These are phyloP conservation scores for Beta macrorhiza DNA, from an alignment of 179 eudicot genomes.

Conservation along the genomic window DNA sequence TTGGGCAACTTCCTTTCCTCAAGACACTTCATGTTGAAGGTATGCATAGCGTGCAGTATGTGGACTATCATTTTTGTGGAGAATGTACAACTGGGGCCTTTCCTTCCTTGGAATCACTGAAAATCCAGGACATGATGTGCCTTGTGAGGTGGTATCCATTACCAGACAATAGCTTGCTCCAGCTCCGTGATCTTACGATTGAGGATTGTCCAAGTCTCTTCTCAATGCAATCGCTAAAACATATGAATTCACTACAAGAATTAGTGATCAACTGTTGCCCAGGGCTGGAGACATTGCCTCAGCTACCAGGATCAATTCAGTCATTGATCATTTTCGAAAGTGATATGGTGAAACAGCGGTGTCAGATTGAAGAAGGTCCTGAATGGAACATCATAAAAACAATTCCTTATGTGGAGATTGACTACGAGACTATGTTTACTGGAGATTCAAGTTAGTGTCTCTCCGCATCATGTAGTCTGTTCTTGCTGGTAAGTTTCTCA, in stretches of 20 bases:
- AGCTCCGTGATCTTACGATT: slow-evolving; percentile 16
- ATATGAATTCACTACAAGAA: slow-evolving; percentile 3
- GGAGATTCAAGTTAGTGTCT: too few relatives aligned
- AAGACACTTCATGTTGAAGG: slow-evolving; percentile 22
- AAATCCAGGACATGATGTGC: slow-evolving; percentile 16
- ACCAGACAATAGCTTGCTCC: slow-evolving; percentile 13
- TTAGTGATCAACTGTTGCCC: slow-evolving; percentile 23
- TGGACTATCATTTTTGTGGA: slow-evolving; percentile 20
- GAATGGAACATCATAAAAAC: not conserved
- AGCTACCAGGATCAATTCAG: slow-evolving; percentile 21
- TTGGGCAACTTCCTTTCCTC: slow-evolving; percentile 27
- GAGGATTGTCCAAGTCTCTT: slow-evolving; percentile 24
- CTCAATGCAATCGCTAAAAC: slow-evolving; percentile 7
- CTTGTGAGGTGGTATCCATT: slow-evolving; percentile 11
- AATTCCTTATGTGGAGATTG: slow-evolving; percentile 17
- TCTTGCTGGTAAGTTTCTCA: not conserved
- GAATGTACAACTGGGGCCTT: not conserved
- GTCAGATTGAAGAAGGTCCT: slow-evolving; percentile 15
- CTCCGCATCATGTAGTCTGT: too few relatives aligned
- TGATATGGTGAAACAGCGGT: slow-evolving; percentile 18
- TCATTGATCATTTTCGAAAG: slow-evolving; percentile 16
- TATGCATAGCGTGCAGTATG: slow-evolving; percentile 2
- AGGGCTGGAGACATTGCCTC: slow-evolving; percentile 19
- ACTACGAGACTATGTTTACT: not conserved
- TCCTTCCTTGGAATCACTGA: slow-evolving; percentile 24